Base-by-base conservation (phyloP, 1,284 basidiomycete species). In the Pseudozyma flocculosa region DNA sequence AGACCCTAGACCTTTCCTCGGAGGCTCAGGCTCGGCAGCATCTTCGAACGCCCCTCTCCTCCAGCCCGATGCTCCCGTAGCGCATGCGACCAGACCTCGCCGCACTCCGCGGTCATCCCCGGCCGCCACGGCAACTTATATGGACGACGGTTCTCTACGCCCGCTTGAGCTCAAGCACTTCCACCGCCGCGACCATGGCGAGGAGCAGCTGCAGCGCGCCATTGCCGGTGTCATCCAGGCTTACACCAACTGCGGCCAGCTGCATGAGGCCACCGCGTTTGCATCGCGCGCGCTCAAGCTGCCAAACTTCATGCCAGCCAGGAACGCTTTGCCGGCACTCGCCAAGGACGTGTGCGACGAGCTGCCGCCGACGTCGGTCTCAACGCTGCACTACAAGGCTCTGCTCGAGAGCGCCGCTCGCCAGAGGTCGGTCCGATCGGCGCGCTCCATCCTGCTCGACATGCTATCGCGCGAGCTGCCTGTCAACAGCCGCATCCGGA, bases 361-460 rank as follows among this genome's bases (percentile, higher is more conserved):
- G n/a, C 18, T 43, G 13, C 54, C 58, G 2, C 14, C 22, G 10
- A 30, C 42, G 17, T 34, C 44, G 4, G 52, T 56, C 21, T 48
- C 52, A 1, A 56, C 48, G 4, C 1, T 29, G 7, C 63, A 66
- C 44, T 66, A 59, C 24, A 55, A 52, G 10, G 45, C 48, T 15
- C 37, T 66, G 44, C 47, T 66, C 18, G 55, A 66, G 26, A 55
- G 55, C 26, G 47, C 55, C 2, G 51, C 63, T 34, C 50, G 55
- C 4, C 30, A 53, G 0, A 19, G 50, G 9, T 50, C 52, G 1
- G 45, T 53, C 10, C 47, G 54, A 7, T 23, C 34, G 24, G 46
- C 63, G 3, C 7, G 59, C 10, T 42, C 52, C 23, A 48, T 62
- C 24, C 21, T 66, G 7, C 48, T 62, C 26, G 44, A 61, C 26